These are phyloP conservation scores for Atalantia buxifolia DNA, from an alignment of 345 rosid genomes.

Conservation along the genomic window DNA sequence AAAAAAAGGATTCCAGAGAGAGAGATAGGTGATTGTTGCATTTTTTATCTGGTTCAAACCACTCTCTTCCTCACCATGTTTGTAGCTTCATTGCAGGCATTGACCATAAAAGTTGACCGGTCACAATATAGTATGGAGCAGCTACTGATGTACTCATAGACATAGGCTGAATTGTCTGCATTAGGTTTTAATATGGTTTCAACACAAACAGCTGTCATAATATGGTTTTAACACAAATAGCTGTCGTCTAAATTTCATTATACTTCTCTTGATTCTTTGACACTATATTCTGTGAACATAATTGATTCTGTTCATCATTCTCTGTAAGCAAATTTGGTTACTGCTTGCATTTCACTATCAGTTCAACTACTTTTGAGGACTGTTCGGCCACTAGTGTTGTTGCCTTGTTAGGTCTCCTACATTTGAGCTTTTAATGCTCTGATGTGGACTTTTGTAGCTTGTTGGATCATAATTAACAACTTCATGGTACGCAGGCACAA, in stretches of 20 bases:
- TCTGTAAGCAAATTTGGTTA: background rate
- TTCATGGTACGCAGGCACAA: background rate
- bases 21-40: background rate
- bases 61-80: background rate
- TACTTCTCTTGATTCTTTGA: background rate
- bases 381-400: background rate
- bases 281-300: background rate
- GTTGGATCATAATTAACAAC: background rate
- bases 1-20: no score
- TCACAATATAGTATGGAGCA: background rate
- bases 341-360: background rate
- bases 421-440: background rate
- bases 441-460: background rate
- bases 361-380: background rate
- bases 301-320: background rate
- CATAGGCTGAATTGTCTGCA: background rate
- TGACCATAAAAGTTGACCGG: background rate
- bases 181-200: background rate
- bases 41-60: background rate
- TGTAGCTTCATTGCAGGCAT: background rate
- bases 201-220: background rate
- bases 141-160: background rate
- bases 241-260: background rate
- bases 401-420: background rate
- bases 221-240: background rate